A percentile compares a stretch with the other conserved stretches of the same genome.
These are phyloP conservation scores for Mimosa bimucronata DNA, from an alignment of 306 rosid genomes.

Conservation along the genomic window DNA sequence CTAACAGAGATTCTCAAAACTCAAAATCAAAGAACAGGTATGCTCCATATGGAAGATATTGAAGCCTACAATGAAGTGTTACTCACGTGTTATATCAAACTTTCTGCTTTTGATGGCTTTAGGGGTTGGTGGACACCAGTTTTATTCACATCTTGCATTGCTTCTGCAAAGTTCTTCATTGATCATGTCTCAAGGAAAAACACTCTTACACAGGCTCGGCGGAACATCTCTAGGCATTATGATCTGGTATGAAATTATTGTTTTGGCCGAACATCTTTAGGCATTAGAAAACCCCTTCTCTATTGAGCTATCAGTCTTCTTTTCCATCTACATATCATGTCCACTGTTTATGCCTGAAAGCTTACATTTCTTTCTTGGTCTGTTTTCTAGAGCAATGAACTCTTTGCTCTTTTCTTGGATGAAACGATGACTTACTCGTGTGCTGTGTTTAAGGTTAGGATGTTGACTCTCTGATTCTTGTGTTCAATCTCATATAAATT, in stretches of 20 bases:
- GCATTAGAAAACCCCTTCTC: not conserved
- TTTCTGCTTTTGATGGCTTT: constrained; percentile 28
- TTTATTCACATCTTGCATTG: constrained; percentile 70
- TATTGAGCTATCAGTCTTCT: not conserved
- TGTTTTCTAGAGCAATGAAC: constrained; percentile 79
- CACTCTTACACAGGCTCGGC: constrained; percentile 84
- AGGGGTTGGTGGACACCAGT: constrained; percentile 98
- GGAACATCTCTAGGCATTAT: constrained; percentile 90
- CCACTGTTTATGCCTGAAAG: constrained; percentile 1
- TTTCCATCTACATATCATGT: not conserved
- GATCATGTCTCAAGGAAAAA: constrained; percentile 78
- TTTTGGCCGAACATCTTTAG: not conserved
- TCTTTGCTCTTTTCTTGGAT: constrained; percentile 84
- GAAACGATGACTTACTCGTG: constrained; percentile 87
- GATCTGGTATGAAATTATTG: constrained; percentile 59
- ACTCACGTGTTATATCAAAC: constrained; percentile 6
- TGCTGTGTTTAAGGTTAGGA: constrained; percentile 80
- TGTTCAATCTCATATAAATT: constrained; percentile 8
- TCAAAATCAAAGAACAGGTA: constrained; percentile 62
- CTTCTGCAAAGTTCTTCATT: constrained; percentile 76
- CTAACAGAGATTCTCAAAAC: constrained; percentile 65
- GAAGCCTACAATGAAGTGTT: not conserved
- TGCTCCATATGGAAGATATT: not conserved
- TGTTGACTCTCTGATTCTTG: not conserved
- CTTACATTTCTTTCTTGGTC: constrained; percentile 35